These are phyloP conservation scores for Cystobasidiaceae sp. DNA, from an alignment of 1,284 basidiomycete species.

Conservation along the genomic window DNA sequence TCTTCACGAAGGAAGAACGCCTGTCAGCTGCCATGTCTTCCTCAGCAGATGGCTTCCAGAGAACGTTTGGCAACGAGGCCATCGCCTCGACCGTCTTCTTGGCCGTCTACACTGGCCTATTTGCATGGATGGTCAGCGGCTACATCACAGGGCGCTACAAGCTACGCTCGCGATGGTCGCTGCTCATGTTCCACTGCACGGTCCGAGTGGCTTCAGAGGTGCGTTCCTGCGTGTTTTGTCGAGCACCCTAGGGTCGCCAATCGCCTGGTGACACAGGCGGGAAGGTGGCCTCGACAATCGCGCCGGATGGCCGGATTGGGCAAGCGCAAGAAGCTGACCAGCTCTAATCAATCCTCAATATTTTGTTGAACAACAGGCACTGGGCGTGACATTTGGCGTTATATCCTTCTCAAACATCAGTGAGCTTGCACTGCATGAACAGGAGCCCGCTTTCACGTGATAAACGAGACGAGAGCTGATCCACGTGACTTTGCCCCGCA, in stretches of 20 bases:
- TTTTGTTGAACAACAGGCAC: background rate
- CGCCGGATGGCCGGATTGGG: background rate
- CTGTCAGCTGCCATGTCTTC: too few relatives aligned
- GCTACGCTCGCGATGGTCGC: background rate
- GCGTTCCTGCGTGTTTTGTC: too few relatives aligned
- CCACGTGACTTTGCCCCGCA: too few relatives aligned
- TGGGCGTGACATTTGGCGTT: background rate
- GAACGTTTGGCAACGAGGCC: background rate
- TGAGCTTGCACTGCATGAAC: too few relatives aligned
- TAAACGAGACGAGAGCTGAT: too few relatives aligned
- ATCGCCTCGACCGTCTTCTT: background rate
- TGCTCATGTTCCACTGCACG: background rate
- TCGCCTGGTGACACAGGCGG: too few relatives aligned
- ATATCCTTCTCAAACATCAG: background rate
- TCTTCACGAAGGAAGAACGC: too few relatives aligned
- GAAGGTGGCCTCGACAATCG: too few relatives aligned
- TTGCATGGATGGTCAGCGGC: background rate
- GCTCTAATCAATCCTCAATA: background rate
- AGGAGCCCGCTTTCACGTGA: too few relatives aligned
- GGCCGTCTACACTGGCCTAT: background rate
- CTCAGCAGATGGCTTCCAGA: too few relatives aligned
- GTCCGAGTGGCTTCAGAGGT: slow-evolving; percentile 9
- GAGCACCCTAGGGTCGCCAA: too few relatives aligned
- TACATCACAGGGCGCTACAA: background rate
- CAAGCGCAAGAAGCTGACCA: background rate